Percentiles rank a stretch among this genome's conserved stretches.
These are phyloP conservation scores for Rusavskia elegans DNA, from an alignment of 495 filamentous ascomycete genomes.

Conservation along the genomic window DNA sequence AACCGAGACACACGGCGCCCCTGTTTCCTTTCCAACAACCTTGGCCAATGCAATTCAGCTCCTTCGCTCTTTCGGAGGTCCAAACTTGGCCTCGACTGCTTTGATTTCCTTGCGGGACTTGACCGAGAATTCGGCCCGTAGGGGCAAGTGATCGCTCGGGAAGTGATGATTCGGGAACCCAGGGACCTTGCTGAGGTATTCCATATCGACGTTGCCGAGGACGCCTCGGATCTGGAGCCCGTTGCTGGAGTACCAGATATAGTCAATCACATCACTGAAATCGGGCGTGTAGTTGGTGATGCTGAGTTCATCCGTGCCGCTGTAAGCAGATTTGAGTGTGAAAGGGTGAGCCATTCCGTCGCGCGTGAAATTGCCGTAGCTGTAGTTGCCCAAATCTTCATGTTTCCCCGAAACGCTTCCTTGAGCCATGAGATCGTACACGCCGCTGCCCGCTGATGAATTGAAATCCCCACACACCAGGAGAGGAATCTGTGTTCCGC, in stretches of 20 bases:
- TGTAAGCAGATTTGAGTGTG: conserved; percentile 77
- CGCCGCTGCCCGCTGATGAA: conserved; percentile 64
- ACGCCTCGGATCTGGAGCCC: conserved; percentile 72
- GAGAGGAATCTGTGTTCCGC: conserved; percentile 73
- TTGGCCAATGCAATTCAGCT: conserved; percentile 20
- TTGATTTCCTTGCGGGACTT: conserved; percentile 78
- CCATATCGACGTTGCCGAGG: conserved; percentile 78
- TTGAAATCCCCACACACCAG: conserved; percentile 94
- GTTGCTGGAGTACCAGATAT: conserved; percentile 93
- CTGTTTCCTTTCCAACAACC: neutral
- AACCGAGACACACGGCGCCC: neutral
- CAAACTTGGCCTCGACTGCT: conserved; percentile 47
- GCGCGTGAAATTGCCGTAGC: conserved; percentile 81
- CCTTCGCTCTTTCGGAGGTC: conserved; percentile 30
- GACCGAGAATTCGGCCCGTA: conserved; percentile 82
- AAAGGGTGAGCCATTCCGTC: conserved; percentile 91
- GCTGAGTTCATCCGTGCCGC: conserved; percentile 55
- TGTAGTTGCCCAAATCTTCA: conserved; percentile 51
- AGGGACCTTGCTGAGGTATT: conserved; percentile 78
- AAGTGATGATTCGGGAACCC: conserved; percentile 97
- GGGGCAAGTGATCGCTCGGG: conserved; percentile 88
- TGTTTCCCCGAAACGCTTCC: conserved; percentile 60
- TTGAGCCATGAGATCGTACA: conserved; percentile 71
- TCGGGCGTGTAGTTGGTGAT: conserved; percentile 95
- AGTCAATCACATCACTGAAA: conserved; percentile 84